Conservation (phyloP, 1,284 basidiomycete species). For the Pascua guehoae region DNA sequence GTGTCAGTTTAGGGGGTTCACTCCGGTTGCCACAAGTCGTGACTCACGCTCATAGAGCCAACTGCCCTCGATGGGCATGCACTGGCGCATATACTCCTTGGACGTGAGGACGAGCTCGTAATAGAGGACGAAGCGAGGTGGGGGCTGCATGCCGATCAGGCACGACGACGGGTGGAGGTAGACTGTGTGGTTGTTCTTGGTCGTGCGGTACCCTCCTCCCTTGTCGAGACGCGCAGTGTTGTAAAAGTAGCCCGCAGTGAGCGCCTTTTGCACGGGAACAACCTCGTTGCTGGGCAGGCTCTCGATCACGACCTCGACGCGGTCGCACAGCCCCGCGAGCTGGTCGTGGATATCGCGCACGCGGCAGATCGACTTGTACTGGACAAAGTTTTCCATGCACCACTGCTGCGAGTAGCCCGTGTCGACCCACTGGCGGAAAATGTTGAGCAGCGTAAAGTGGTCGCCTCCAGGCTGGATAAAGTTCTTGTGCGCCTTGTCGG, state of each 20-base stretch:
- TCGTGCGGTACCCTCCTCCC: conserved; percentile 85
- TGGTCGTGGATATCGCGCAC: conserved; percentile 95
- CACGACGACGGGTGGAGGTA: conserved; percentile 95
- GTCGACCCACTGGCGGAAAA: conserved; percentile 99
- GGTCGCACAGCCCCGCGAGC: conserved; percentile 88
- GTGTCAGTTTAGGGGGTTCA: neutral
- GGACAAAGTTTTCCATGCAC: conserved; percentile 94
- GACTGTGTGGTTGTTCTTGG: conserved; percentile 93
- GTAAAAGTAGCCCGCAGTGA: conserved; percentile 94
- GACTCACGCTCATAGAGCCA: conserved; percentile 85
- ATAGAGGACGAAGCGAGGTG: conserved; percentile 83
- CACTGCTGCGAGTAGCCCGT: conserved; percentile 89
- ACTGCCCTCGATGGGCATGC: conserved; percentile 93
- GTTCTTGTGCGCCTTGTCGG: conserved; percentile 93
- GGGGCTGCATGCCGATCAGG: conserved; percentile 91
- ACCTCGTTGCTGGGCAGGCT: conserved; percentile 83
- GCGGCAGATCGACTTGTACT: conserved; percentile 90
- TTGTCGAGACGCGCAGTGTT: conserved; percentile 87
- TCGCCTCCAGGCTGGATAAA: conserved; percentile 95
- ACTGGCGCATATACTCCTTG: conserved; percentile 67
- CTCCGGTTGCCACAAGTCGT: neutral
- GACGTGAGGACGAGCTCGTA: conserved; percentile 69
- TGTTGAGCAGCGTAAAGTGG: conserved; percentile 93
- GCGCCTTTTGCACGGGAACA: conserved; percentile 86
- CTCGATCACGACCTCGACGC: conserved; percentile 88